Evolutionary conservation across 352 stramenopile species (phyloP), one percentile per base, ranked within the genome.

Genomic region (Stephanocyclus meneghinianus): DNA sequence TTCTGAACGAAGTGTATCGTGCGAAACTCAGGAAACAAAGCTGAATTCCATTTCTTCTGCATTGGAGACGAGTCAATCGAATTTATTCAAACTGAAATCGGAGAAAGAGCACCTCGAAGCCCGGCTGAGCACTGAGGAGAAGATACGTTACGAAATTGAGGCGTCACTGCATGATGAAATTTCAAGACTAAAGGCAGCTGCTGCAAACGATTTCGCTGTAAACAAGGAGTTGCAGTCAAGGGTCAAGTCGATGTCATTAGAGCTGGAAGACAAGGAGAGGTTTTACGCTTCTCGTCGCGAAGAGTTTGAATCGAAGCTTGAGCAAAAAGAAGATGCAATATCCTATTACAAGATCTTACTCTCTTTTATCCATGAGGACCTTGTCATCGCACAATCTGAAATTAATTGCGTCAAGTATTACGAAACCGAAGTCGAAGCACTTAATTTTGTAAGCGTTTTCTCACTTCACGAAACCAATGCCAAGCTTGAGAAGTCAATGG

Each of bases 71-170:
- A 64, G 29, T 40, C 42, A 62, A 50, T 44, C 29, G 8, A 35
- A 81, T 42, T 3, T 78, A 55, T 71, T 13, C 32, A 35, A 73
- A 42, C 63, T 57, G 63, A 5, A 32, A 3, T 16, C 30, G 16
- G 42, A 68, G 44, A 44, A 68, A 26, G 13, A 55, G 16, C 48
- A 55, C 55, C 56, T 81, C 30, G 57, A 81, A 42, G 50, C 26
- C 37, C 75, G 53, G 60, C 4, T 47, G 16, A 44, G 63, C 16
- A 40, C 53, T 40, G 67, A 81, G 9, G 13, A 13, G 64, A 51
- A 68, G 9, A 10, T 37, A 10, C 64, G 51, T 57, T 55, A 71
- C n/a, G 40, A 30, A 55, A 69, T 16, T 1, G 44, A 57, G 47
- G 11, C 2, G 3, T 16, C 47, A 13, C 50, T 76, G 8, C 47